Evolutionary conservation across 805 yeast species (phyloP), one percentile per base, ranked within the genome.

Genomic region (Lachancea kluyveri): DNA sequence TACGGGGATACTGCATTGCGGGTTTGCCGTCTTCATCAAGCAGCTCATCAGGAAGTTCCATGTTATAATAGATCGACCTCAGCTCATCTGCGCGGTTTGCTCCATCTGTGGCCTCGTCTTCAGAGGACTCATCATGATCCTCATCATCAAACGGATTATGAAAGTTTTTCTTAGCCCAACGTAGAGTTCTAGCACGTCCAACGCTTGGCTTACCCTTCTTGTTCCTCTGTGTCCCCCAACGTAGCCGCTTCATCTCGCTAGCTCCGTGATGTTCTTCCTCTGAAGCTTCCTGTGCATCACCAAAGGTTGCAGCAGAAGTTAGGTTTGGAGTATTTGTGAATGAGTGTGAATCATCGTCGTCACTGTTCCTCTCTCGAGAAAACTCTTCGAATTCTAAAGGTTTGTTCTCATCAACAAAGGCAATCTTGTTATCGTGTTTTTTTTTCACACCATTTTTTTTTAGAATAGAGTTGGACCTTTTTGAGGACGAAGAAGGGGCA

Each of bases 191-290:
- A 11, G 77, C 70, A 42, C 88, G 62, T 6, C 69, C 68, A 9
- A 73, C 60, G 26, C 59, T 56, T 14, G 92, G 88, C 28, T 69
- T 67, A 6, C 94, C 94, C 40, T 74, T 70, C 37, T 74, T 74
- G 48, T 76, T 73, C 45, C 95, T 70, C 43, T 81, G 85, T 3
- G 96, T 88, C 37, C 96, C 96, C 95, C 94, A 85, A 59, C 95
- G 69, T 45, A 79, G 72, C 48, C 94, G 70, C 43, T 79, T 76
- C 75, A 82, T 80, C 4, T 31, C 35, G 10, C 39, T 30, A n/a
- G 40, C 40, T 8, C 38, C 42, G 11, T 41, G 40, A 7, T 36
- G 36, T 11, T 26, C 39, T 13, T 16, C 12, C 1, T 38, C 26
- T 17, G 34, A 39, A 14, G 39, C 37, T 19, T 28, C 23, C 11